A percentile compares a stretch with the other conserved stretches of the same genome.
Conservation (phyloP, 1,139 yeast genomes). For the Candida pseudocylindracea region DNA sequence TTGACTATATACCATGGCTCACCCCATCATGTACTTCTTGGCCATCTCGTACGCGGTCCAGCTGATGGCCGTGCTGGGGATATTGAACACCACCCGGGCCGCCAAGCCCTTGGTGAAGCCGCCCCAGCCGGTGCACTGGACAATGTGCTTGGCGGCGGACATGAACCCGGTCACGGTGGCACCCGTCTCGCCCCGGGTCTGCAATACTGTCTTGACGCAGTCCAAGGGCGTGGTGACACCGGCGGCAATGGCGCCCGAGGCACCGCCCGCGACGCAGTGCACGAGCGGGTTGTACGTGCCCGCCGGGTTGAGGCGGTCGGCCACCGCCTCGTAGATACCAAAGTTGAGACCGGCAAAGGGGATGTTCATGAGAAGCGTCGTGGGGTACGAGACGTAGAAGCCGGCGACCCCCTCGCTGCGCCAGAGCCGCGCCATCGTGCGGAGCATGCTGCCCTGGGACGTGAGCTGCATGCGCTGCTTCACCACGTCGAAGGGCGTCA, state of each 20-base stretch:
- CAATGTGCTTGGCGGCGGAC: slow-evolving; percentile 53
- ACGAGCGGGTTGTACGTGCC: slow-evolving; percentile 70
- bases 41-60: slow-evolving; percentile 99
- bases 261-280: slow-evolving; percentile 87
- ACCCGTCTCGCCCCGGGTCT: slow-evolving; percentile 42
- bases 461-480: slow-evolving; percentile 56
- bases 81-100: slow-evolving; percentile 82
- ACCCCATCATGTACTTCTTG: no score
- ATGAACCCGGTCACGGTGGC: slow-evolving; percentile 40
- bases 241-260: slow-evolving; percentile 93
- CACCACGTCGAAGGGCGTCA: slow-evolving; percentile 94
- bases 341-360: slow-evolving; percentile 95
- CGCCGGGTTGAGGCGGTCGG: slow-evolving; percentile 57
- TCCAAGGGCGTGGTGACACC: slow-evolving; percentile 93
- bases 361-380: slow-evolving; percentile 78
- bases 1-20: no score
- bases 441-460: no score
- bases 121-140: slow-evolving; percentile 34
- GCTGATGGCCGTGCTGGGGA: slow-evolving; percentile 92
- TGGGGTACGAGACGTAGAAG: slow-evolving; percentile 85
- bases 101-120: slow-evolving; percentile 74
- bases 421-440: slow-evolving; percentile 9
- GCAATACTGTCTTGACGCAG: slow-evolving; percentile 81
- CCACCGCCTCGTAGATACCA: slow-evolving; percentile 74
- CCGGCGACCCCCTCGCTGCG: slow-evolving; percentile 60